Percentiles rank a stretch among this genome's conserved stretches.
Evolutionary conservation across 306 rosid genomes (phyloP).

Genomic region (Phaseolus lunatus): DNA sequence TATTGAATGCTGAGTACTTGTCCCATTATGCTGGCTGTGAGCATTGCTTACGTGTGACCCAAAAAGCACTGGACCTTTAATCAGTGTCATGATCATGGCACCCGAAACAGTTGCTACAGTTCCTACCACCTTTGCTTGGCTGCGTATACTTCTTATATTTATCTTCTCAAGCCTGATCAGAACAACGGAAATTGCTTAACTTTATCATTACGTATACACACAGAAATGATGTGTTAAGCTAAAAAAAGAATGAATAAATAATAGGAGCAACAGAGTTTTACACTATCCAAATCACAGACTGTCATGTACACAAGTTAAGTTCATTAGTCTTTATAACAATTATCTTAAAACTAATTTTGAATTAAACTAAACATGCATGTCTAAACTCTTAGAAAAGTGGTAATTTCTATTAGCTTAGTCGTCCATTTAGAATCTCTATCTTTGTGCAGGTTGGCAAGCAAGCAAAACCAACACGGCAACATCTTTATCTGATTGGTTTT

Average conservation of each 20-base stretch:
- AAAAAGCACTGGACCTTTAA: conserved; percentile 77
- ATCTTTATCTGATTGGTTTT: not conserved
- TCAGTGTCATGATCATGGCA: conserved; percentile 83
- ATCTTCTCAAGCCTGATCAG: conserved; percentile 73
- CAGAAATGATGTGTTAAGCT: not conserved
- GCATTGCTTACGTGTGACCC: conserved; percentile 47
- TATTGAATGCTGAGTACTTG: conserved; percentile 58
- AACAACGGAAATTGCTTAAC: conserved; percentile 13
- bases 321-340: too few relatives aligned
- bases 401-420: not conserved
- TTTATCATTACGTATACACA: not conserved
- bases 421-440: not conserved
- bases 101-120: conserved; percentile 84
- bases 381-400: not conserved
- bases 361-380: too few relatives aligned
- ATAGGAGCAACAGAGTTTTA: too few relatives aligned
- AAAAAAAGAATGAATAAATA: not conserved
- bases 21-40: conserved; percentile 42
- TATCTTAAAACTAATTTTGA: too few relatives aligned
- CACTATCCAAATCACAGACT: too few relatives aligned
- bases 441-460: not conserved
- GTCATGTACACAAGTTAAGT: too few relatives aligned
- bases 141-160: conserved; percentile 60
- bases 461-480: conserved; percentile 2
- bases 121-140: conserved; percentile 85